Base-by-base conservation (phyloP, 495 filamentous ascomycete species). In the Emericellopsis terricola region DNA sequence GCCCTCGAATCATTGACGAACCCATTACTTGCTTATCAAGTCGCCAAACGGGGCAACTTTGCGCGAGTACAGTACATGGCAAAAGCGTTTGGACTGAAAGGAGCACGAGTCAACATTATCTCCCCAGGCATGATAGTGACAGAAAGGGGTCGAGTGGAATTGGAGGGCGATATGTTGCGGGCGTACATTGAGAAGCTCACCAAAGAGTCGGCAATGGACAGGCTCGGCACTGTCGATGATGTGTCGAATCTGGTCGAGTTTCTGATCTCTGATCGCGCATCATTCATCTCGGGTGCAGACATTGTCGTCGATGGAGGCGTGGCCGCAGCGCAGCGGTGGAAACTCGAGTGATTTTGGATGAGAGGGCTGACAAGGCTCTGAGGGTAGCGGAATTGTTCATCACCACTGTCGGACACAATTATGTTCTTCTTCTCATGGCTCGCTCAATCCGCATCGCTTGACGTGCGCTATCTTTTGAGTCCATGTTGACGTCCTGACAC, bases 281-380 rank as follows among this genome's bases (percentile, higher is more conserved):
- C 38, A 10, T 72, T 67, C 47, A 57, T 70, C 15, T 71, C 67
- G 1, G 66, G 69, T 0, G 53, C 62, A 39, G 54, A 70, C 39
- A 44, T 72, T 7, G 51, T 71, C 1, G 59, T 74, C 1, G 67
- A 73, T 55, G 69, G 71, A 4, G 69, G 63, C 20, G 33, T 44
- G 39, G 40, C 19, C 34, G 6, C 23, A 6, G 23, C 6, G 23
- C 11, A 6, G 23, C 23, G 23, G 23, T 26, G 23, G 23, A 26
- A 11, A 6, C 23, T 6, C 23, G 23, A 26, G 23, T 26, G 23
- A 26, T 26, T 26, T 6, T 6, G 23, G 11, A 26, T 26, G 6
- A 11, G 23, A 26, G 6, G 23, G 23, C 23, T 11, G 6, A 11
- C 23, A 6, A 6, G 6, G 23, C 23, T 6, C 11, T 26, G 23